A percentile compares a stretch with the other conserved stretches of the same genome.
These are phyloP conservation scores for Dothideomycetes sp. DNA, from an alignment of 2,329 filamentous ascomycete genomes.

Conservation along the genomic window DNA sequence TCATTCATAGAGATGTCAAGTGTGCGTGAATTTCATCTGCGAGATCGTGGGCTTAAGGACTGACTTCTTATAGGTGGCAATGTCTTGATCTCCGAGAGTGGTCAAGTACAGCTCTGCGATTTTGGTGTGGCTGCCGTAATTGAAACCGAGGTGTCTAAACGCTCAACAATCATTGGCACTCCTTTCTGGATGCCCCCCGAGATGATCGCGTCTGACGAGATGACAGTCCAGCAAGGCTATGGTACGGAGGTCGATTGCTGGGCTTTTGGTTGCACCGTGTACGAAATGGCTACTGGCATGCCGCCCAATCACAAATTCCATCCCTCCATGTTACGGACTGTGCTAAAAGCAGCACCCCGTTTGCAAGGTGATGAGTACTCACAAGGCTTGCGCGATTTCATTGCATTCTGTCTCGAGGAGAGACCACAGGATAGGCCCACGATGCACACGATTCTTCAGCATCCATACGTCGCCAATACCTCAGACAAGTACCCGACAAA, in stretches of 20 bases:
- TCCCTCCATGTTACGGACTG: slow-evolving; percentile 43
- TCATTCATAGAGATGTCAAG: slow-evolving; percentile 58
- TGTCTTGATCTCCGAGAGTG: slow-evolving; percentile 67
- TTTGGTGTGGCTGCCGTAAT: slow-evolving; percentile 76
- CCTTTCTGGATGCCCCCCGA: slow-evolving; percentile 84
- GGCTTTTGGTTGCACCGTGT: slow-evolving; percentile 74
- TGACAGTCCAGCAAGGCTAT: slow-evolving; percentile 27
- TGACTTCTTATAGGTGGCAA: slow-evolving; percentile 45
- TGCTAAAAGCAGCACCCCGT: slow-evolving; percentile 55
- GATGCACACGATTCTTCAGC: slow-evolving; percentile 59
- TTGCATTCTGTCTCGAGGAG: slow-evolving; percentile 64
- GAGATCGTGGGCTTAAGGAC: not conserved
- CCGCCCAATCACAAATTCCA: slow-evolving; percentile 59
- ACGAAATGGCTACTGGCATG: slow-evolving; percentile 69
- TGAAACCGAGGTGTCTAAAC: slow-evolving; percentile 65
- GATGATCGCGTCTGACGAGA: slow-evolving; percentile 33
- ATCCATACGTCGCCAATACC: slow-evolving; percentile 59
- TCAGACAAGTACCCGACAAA: slow-evolving; percentile 54
- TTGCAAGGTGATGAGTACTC: slow-evolving; percentile 67
- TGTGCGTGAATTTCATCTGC: slow-evolving; percentile 23
- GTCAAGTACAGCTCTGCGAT: slow-evolving; percentile 71
- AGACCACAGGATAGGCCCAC: slow-evolving; percentile 59
- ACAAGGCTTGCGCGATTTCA: slow-evolving; percentile 56
- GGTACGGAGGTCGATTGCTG: slow-evolving; percentile 60
- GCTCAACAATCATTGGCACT: slow-evolving; percentile 73